Conservation (phyloP, 179 eudicot genomes). For the Gypsophila paniculata region DNA sequence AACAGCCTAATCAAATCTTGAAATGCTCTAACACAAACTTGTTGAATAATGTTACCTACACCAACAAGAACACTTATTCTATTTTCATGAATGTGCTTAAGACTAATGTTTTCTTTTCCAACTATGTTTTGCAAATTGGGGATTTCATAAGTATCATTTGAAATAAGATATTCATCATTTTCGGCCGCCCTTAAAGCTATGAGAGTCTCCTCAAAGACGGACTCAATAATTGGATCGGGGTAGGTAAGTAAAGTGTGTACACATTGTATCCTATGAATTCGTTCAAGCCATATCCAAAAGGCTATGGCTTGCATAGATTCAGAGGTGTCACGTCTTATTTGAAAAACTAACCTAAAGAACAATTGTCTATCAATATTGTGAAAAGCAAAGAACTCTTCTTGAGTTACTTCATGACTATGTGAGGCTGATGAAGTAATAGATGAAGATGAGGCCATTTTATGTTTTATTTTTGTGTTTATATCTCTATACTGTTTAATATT, state of each 20-base stretch:
- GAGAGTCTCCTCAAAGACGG: constrained; percentile 32
- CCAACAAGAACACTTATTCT: constrained; percentile 28
- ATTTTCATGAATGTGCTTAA: constrained; percentile 36
- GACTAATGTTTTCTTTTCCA: constrained; percentile 12
- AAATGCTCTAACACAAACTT: constrained; percentile 47
- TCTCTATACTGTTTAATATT: background rate
- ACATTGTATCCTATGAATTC: background rate
- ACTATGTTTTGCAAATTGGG: constrained; percentile 30
- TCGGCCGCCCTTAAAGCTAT: constrained; percentile 35
- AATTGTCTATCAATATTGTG: constrained; percentile 31
- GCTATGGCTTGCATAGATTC: constrained; percentile 38
- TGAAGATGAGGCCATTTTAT: background rate
- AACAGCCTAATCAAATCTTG: constrained; percentile 31
- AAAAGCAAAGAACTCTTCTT: constrained; percentile 22
- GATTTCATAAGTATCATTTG: background rate
- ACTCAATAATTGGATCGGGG: constrained; percentile 22
- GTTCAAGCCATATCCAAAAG: constrained; percentile 48
- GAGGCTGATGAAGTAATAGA: background rate
- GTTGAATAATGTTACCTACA: constrained; percentile 27
- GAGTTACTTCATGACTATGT: constrained; percentile 8
- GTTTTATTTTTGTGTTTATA: background rate
- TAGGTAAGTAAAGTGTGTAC: constrained; percentile 18
- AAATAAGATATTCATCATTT: background rate
- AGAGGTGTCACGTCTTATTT: constrained; percentile 14
- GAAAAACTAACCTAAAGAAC: constrained; percentile 21